Base-by-base conservation (phyloP, 202 grass and related monocot genomes). In the Panicum virgatum region DNA sequence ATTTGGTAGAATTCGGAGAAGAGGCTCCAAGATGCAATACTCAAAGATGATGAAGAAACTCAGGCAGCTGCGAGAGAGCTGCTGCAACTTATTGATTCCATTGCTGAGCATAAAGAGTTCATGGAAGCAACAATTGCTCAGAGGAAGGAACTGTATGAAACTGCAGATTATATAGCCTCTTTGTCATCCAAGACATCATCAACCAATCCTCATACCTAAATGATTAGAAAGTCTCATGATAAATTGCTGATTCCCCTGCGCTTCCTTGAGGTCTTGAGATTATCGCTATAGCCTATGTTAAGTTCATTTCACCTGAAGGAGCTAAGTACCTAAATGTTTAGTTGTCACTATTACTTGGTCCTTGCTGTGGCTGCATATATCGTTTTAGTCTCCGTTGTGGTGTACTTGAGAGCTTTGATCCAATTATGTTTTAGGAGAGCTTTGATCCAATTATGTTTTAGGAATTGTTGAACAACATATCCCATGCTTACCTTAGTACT, bases 71-170 rank as follows among this genome's bases (percentile, higher is more conserved):
- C 86, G 16, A 65, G 20, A 1, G 84, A 90, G 23, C 67, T 98
- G 20, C 69, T 91, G 58, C 47, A 84, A 32, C 77, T 95, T 46
- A 68, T 93, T 19, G 87, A 90, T 77, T 47, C 66, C 42, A 71
- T 89, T 13, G 39, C 85, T 9, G 88, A 91, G 40, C 74, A 92
- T 56, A 95, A 91, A 78, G 84, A 95, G 78, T 90, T 62, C 40
- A 89, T 93, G 73, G 92, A 98, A 67, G 63, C 80, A 11, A 51
- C 27, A 12, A 65, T 66, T 32, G 45, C 78, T 56, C 68, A 43
- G 14, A 89, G 82, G 56, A 77, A 65, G 73, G 92, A 81, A 9
- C 80, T 98, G 2, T 77, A 79, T 30, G 95, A 91, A 88, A 13
- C 71, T 44, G 78, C 47, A 12, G 89, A 91, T 50, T 27, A 75